phyloP scores from a whole-genome alignment of 352 stramenopile species.

The Globisporangium megalacanthum region DNA sequence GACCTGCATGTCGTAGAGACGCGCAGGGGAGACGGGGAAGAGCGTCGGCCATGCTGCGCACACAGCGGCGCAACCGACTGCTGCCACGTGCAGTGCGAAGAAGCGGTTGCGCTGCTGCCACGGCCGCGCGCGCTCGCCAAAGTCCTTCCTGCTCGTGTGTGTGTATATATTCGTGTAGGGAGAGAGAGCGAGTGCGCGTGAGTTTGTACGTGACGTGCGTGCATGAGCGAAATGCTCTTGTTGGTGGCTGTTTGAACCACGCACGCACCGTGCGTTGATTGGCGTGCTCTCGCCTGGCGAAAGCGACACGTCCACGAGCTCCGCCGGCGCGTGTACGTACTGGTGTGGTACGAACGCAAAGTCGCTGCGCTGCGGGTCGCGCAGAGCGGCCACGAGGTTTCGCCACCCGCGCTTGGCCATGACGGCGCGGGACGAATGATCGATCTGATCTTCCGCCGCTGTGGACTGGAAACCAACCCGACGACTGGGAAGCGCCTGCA shows the following conservation, averaged over 20 bases:
- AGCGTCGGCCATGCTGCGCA: constrained; percentile 51
- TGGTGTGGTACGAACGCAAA: constrained; percentile 82
- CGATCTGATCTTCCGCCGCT: no score
- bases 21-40: constrained; percentile 62
- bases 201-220: background rate
- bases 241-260: no score
- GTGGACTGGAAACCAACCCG: no score
- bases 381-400: constrained; percentile 56
- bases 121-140: constrained; percentile 18
- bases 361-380: constrained; percentile 62
- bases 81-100: constrained; percentile 53
- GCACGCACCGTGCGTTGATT: constrained; percentile 28
- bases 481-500: no score
- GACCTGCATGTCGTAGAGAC: constrained; percentile 84
- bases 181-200: background rate
- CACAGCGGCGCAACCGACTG: constrained; percentile 37
- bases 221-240: no score
- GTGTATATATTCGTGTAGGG: background rate
- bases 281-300: constrained; percentile 61
- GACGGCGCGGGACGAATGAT: no score
- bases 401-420: constrained; percentile 33
- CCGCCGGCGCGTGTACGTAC: constrained; percentile 51
- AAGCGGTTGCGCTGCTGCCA: constrained; percentile 43
- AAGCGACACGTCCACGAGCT: constrained; percentile 22
- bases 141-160: constrained; percentile 10